A percentile compares a stretch with the other conserved stretches of the same genome.
Conservation (phyloP, 2,329 filamentous ascomycete genomes). For the Ophiostoma sp. region DNA sequence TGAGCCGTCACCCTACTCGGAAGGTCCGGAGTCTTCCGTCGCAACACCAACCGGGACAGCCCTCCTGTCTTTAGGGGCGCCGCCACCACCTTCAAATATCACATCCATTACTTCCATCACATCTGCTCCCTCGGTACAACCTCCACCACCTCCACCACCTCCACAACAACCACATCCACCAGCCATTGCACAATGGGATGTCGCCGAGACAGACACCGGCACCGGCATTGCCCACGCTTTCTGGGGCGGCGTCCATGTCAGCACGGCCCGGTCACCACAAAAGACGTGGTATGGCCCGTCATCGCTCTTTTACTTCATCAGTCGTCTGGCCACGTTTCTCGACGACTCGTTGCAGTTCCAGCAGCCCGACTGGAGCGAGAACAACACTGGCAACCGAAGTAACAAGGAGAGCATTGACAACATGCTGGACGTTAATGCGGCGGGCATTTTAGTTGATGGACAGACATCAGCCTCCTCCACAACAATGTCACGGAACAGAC, state of each 20-base stretch:
- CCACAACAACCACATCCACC: neutral
- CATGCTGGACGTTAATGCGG: constrained; percentile 16
- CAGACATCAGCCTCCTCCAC: neutral
- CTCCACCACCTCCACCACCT: neutral
- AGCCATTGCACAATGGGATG: neutral
- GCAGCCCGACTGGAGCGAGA: neutral
- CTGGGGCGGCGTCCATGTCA: constrained; percentile 17
- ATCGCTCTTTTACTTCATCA: constrained; percentile 21
- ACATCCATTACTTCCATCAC: neutral
- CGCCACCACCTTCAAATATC: neutral
- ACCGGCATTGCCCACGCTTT: neutral
- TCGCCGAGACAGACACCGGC: neutral
- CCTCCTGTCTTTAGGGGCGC: neutral
- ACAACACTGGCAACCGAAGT: neutral
- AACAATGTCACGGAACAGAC: neutral
- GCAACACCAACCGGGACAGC: neutral
- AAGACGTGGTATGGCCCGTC: constrained; percentile 20
- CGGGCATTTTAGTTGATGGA: neutral
- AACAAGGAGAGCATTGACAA: neutral
- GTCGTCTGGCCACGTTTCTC: neutral
- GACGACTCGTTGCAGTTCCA: neutral
- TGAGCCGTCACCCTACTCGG: neutral
- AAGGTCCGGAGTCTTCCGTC: neutral
- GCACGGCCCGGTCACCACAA: constrained; percentile 12
- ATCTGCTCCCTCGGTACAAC: neutral